phyloP scores from a whole-genome alignment of 1,139 yeast genomes.

The Saccharomycopsis hybrid region DNA sequence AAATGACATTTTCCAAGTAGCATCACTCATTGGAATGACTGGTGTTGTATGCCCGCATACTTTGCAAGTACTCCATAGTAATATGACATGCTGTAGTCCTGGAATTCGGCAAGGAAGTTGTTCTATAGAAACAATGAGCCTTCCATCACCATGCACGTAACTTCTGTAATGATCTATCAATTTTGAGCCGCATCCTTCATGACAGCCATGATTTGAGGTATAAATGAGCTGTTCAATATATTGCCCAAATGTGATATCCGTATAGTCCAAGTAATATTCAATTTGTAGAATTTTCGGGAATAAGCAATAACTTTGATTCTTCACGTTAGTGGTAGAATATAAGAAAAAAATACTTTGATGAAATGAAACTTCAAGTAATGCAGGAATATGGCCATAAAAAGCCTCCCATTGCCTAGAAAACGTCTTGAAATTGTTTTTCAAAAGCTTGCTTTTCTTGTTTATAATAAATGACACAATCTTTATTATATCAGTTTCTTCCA shows the following conservation, averaged over 20 bases:
- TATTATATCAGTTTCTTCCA: conserved; percentile 28
- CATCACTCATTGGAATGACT: conserved; percentile 77
- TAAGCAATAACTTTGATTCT: conserved; percentile 83
- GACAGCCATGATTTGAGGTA: conserved; percentile 62
- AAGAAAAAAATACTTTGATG: conserved; percentile 77
- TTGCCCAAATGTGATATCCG: conserved; percentile 84
- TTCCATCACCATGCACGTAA: conserved; percentile 85
- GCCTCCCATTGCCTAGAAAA: conserved; percentile 56
- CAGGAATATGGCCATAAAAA: conserved; percentile 36
- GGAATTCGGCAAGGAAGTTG: conserved; percentile 49
- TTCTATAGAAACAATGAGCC: conserved; percentile 72
- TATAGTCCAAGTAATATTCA: conserved; percentile 77
- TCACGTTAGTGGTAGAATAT: conserved; percentile 76
- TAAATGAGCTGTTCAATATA: conserved; percentile 75
- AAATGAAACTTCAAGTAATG: conserved; percentile 54
- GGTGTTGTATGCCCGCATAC: conserved; percentile 73
- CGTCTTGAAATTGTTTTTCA: conserved; percentile 33
- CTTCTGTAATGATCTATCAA: conserved; percentile 74
- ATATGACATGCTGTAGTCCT: conserved; percentile 58
- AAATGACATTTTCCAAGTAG: conserved; percentile 84
- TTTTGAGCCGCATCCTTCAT: conserved; percentile 71
- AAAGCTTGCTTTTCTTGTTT: conserved; percentile 34
- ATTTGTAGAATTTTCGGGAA: conserved; percentile 82
- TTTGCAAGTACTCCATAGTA: conserved; percentile 92
- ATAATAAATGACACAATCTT: conserved; percentile 29